phyloP scores from a whole-genome alignment of 106 monocot species.

The Platanthera guangdongensis region DNA sequence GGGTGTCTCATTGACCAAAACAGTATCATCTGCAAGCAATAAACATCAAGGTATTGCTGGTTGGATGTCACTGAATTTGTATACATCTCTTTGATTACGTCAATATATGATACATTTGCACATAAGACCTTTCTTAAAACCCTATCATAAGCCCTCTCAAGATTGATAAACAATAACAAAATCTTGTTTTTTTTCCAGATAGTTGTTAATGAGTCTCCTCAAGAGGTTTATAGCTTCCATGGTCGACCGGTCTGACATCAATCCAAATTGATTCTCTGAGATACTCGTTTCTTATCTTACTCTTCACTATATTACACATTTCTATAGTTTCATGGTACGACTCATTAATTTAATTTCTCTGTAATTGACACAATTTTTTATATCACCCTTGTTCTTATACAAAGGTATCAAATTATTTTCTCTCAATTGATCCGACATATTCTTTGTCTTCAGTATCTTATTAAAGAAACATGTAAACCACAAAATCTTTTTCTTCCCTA shows the following conservation, averaged over 20 bases:
- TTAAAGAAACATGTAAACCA: neutral
- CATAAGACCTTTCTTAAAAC: neutral
- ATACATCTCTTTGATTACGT: too few relatives aligned
- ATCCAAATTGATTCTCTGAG: too few relatives aligned
- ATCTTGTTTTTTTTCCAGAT: neutral
- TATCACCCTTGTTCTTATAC: neutral
- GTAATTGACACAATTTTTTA: neutral
- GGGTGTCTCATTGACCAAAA: too few relatives aligned
- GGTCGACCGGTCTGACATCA: too few relatives aligned
- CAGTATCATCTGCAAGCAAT: too few relatives aligned
- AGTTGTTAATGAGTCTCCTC: too few relatives aligned
- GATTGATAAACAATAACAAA: neutral
- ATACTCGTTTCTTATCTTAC: neutral
- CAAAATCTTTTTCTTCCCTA: neutral
- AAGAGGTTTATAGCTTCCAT: too few relatives aligned
- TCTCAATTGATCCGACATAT: neutral
- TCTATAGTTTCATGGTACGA: neutral
- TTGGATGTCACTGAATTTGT: too few relatives aligned
- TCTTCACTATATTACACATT: neutral
- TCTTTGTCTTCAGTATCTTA: neutral
- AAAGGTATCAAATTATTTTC: neutral
- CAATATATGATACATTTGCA: too few relatives aligned
- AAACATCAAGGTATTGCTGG: too few relatives aligned
- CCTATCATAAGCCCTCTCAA: neutral
- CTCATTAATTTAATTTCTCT: neutral